Evolutionary conservation across 495 filamentous ascomycete genomes (phyloP), one percentile per base, ranked within the genome.

Genomic region (Ramalina intermedia): DNA sequence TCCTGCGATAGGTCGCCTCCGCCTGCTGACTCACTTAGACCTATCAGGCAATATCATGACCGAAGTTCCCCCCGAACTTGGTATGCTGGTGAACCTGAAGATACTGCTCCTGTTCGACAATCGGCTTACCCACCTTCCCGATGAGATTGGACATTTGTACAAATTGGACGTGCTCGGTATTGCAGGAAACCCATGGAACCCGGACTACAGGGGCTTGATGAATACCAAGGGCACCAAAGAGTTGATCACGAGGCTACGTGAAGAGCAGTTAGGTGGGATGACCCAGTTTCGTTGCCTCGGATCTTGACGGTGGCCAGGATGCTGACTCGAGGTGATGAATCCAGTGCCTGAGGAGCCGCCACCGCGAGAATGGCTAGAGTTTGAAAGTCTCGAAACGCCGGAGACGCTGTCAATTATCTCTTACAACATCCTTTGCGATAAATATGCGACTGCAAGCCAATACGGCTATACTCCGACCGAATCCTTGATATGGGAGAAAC

Each of bases 371-470:
- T 47, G 44, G 44, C 11, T 47, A 16, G 4, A 35, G n/a, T 47
- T 47, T n/a, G 44, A 47, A 37, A 17, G 18, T 47, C 16, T 35
- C 21, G 12, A 36, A 11, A 56, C 59, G n/a, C 54, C 71, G 23
- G 76, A 82, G 46, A 79, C 72, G 39, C 74, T 96, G 55, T 82
- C 83, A 40, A 80, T 91, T 12, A 64, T 95, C 42, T 91, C 86
- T 24, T 96, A 87, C 76, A 98, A 98, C 63, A 94, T 84, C 26
- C 75, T 98, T 4, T 96, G 89, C 64, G 88, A 96, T 62, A 83
- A 85, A 60, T 88, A 85, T 51, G 87, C 88, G 12, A 96, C 90
- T 0, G 72, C 72, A 44, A 69, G 71, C 6, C 76, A 84, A 56
- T 96, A 95, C 58, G 93, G 91, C 21, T 96, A 96, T 59, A 85